A percentile compares a stretch with the other conserved stretches of the same genome.
Conservation (phyloP, 106 monocot species). For the Acanthochlamys bracteata region DNA sequence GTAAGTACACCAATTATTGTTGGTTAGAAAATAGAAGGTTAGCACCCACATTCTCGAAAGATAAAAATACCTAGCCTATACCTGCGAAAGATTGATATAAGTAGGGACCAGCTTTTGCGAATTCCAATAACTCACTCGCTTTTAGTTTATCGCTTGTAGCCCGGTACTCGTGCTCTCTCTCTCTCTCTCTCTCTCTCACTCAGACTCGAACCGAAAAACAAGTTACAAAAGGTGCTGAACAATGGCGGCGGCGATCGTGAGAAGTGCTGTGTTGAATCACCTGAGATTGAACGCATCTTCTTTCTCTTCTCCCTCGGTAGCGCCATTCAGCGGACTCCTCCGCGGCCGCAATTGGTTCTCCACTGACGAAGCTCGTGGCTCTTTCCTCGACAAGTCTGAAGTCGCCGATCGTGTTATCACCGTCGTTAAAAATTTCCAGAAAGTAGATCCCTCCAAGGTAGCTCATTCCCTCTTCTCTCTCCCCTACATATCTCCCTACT, state of each 20-base stretch:
- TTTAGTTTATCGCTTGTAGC: too few relatives aligned
- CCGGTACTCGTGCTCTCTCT: too few relatives aligned
- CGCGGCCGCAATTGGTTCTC: constrained; percentile 31
- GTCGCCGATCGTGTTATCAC: constrained; percentile 82
- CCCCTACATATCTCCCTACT: not conserved
- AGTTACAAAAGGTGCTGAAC: not conserved
- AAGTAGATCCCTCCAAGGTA: constrained; percentile 87
- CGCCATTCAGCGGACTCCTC: constrained; percentile 9
- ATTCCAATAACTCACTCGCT: too few relatives aligned
- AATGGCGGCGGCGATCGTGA: constrained; percentile 47
- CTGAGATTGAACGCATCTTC: constrained; percentile 33
- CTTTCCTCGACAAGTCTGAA: constrained; percentile 92
- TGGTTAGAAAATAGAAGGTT: too few relatives aligned
- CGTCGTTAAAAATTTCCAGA: constrained; percentile 92
- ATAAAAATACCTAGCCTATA: too few relatives aligned
- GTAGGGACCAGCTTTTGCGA: too few relatives aligned
- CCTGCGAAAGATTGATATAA: too few relatives aligned
- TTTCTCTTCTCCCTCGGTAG: constrained; percentile 8
- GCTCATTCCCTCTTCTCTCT: not conserved
- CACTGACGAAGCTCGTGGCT: constrained; percentile 62
- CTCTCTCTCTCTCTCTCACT: too few relatives aligned
- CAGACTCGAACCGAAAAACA: too few relatives aligned
- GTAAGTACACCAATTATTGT: too few relatives aligned
- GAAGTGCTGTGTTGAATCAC: constrained; percentile 64
- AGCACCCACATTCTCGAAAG: too few relatives aligned